Conservation (phyloP, 2,329 filamentous ascomycete species). For the Botrytis galanthina region DNA sequence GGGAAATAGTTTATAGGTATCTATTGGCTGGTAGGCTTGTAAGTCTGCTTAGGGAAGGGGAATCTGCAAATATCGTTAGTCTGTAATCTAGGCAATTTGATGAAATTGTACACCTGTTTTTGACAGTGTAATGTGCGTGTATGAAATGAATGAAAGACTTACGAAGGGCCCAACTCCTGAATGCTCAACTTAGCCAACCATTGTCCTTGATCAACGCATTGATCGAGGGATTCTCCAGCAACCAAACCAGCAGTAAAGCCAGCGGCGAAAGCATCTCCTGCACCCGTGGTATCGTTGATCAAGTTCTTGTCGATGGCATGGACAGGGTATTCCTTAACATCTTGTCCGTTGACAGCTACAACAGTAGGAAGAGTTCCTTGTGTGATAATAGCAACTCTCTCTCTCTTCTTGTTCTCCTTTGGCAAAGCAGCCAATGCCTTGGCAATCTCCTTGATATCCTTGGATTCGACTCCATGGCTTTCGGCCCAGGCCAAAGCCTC, state of each 20-base stretch:
- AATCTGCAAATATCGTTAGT: constrained; percentile 52
- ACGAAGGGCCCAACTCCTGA: constrained; percentile 93
- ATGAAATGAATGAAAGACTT: constrained; percentile 49
- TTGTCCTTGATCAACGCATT: constrained; percentile 85
- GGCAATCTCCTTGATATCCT: constrained; percentile 80
- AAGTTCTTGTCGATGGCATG: constrained; percentile 71
- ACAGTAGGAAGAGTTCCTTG: constrained; percentile 92
- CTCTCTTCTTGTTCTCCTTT: constrained; percentile 85
- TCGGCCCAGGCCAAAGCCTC: constrained; percentile 88
- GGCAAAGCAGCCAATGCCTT: constrained; percentile 81
- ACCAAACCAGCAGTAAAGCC: constrained; percentile 90
- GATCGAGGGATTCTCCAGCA: constrained; percentile 75
- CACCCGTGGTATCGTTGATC: constrained; percentile 96
- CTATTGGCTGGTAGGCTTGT: constrained; percentile 48
- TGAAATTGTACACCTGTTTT: not conserved
- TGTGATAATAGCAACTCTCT: constrained; percentile 86
- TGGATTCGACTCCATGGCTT: constrained; percentile 70
- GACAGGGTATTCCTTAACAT: constrained; percentile 75
- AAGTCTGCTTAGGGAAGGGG: constrained; percentile 79
- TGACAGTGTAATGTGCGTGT: constrained; percentile 9
- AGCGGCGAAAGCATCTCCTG: constrained; percentile 94
- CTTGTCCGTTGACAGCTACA: constrained; percentile 71
- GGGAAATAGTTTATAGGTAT: constrained; percentile 36
- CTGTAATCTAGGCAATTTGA: constrained; percentile 24
- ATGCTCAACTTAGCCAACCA: constrained; percentile 95